Evolutionary conservation across 2,329 filamentous ascomycete genomes (phyloP), one percentile per base, ranked within the genome.

Genomic region (Westerdykella sp.): DNA sequence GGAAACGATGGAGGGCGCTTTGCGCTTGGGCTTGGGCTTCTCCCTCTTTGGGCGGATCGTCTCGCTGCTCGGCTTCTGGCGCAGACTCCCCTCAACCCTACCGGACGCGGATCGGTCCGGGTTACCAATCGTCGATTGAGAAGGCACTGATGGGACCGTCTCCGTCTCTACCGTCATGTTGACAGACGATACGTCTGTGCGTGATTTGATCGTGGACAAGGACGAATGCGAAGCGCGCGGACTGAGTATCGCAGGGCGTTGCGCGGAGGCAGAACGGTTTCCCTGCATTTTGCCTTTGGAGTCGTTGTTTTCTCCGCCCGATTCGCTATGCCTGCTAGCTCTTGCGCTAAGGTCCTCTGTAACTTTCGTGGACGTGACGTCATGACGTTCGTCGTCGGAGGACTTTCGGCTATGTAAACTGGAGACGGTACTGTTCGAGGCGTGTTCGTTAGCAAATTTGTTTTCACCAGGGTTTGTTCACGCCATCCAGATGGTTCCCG

Each of bases 151-250:
- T 35, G 81, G 85, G 31, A 98, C 93, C 1, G 90, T 95, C 68
- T 98, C 93, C 0, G 93, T 96, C 71, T 98, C 93, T 12, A 97
- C 91, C 9, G 88, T 97, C 89, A 98, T 96, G 57, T 87, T 93
- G 60, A 85, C 82, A 44, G 83, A 78, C 30, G 86, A 84, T n/a
- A 81, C 83, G 62, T 95, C 87, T 40, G 76, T 72, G 62, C 90
- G 87, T 28, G 79, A 75, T 60, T 89, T 87, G 43, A 74, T 70
- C 43, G 71, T 69, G 40, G 73, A 72, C 34, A 86, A 77, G 47
- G 83, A 83, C 30, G 84, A 78, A 39, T 82, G 80, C 7, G 87
- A 87, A 47, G 85, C 73, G 49, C 87, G 72, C 66, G 81, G 59
- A 60, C 83, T 62, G 68, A 81, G 65, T 34, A 62, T 72, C 55